Evolutionary conservation across 2,329 filamentous ascomycete genomes (phyloP).

Genomic region (Seiridium unicorne): DNA sequence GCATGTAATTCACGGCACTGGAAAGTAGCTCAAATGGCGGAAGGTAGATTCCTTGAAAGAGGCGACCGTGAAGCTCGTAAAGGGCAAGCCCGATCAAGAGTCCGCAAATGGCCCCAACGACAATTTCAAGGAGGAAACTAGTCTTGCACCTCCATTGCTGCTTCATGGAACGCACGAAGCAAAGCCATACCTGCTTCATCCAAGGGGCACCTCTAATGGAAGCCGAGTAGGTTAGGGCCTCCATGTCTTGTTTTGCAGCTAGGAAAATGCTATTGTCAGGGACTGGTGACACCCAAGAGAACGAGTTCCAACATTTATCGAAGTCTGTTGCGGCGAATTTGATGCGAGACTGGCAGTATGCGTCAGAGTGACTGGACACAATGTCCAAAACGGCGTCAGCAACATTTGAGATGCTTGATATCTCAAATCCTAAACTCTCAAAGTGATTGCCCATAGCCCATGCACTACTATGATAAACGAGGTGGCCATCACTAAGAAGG

Average conservation of each 20-base stretch:
- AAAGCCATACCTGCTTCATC: background rate
- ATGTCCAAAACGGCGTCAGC: background rate
- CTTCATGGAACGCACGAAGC: conserved; percentile 3
- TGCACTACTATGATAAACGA: background rate
- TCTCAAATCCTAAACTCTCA: background rate
- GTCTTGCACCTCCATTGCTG: background rate
- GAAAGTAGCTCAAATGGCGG: conserved; percentile 3
- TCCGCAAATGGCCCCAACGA: background rate
- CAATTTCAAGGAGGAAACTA: conserved; percentile 1
- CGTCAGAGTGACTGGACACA: background rate
- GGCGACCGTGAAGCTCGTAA: background rate
- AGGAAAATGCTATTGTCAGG: background rate
- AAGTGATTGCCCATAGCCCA: background rate
- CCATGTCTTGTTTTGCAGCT: background rate
- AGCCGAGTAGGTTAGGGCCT: background rate
- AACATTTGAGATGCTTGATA: background rate
- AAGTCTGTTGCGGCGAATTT: background rate
- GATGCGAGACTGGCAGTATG: background rate
- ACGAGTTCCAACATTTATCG: background rate
- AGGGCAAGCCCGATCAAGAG: background rate
- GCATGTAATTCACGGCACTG: background rate
- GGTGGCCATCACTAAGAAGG: background rate
- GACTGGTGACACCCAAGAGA: background rate
- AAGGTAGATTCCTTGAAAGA: background rate
- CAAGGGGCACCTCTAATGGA: background rate